A percentile compares a stretch with the other conserved stretches of the same genome.
These are phyloP conservation scores for Lactifluus hygrophoroides DNA, from an alignment of 768 basidiomycete genomes.

Conservation along the genomic window DNA sequence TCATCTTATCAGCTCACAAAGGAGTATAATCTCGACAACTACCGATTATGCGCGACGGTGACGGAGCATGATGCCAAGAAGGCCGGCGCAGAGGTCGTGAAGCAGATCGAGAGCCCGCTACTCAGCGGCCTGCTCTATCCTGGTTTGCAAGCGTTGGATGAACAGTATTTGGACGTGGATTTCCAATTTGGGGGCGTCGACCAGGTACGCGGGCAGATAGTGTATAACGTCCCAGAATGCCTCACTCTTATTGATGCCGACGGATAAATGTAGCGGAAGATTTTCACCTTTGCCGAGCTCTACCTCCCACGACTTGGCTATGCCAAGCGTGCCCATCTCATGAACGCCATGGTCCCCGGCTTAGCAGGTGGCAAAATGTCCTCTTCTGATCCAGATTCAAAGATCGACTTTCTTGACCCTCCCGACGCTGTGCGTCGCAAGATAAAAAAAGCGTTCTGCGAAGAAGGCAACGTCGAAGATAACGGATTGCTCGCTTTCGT, in stretches of 20 bases:
- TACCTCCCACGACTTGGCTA: conserved; percentile 94
- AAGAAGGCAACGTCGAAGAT: conserved; percentile 79
- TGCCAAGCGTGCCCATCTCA: conserved; percentile 89
- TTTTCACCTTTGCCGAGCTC: conserved; percentile 95
- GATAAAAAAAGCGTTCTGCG: conserved; percentile 88
- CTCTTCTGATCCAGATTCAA: conserved; percentile 93
- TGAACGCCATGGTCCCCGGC: conserved; percentile 98
- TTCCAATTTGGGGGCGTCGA: conserved; percentile 99
- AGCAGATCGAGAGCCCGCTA: conserved; percentile 88
- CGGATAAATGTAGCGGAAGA: conserved; percentile 65
- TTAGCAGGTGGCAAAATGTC: conserved; percentile 97
- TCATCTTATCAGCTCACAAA: conserved; percentile 86
- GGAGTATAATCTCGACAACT: conserved; percentile 94
- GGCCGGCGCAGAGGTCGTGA: conserved; percentile 97
- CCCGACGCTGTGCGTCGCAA: conserved; percentile 81
- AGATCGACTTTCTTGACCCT: conserved; percentile 93
- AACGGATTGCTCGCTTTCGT: conserved; percentile 86
- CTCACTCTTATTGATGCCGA: background rate
- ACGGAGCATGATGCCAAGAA: conserved; percentile 97
- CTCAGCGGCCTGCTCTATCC: conserved; percentile 93
- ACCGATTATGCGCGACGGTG: conserved; percentile 83
- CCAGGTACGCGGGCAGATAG: conserved; percentile 49
- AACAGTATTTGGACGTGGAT: conserved; percentile 91
- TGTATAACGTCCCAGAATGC: background rate
- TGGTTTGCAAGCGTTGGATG: conserved; percentile 92